Evolutionary conservation across 2,329 filamentous ascomycete species (phyloP).

Genomic region (Berkeleyomyces basicola): DNA sequence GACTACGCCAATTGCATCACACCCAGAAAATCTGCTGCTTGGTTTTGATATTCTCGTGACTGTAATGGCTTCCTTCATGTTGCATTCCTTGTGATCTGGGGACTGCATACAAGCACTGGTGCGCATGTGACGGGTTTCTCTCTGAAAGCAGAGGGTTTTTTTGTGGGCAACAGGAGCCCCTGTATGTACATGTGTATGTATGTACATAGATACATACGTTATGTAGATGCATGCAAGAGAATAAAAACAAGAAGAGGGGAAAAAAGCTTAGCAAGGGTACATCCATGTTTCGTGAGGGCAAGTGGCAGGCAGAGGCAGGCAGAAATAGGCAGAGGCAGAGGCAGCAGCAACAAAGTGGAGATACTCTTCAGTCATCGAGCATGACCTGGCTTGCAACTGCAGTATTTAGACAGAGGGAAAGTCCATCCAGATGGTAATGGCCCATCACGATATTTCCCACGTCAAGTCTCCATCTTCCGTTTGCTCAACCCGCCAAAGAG

Average conservation of each 20-base stretch:
- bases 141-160: neutral
- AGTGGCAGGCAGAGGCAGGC: neutral
- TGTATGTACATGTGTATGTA: too few relatives aligned
- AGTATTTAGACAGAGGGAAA: neutral
- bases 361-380: neutral
- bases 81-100: neutral
- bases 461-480: neutral
- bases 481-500: neutral
- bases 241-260: neutral
- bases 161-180: neutral
- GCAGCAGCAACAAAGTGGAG: neutral
- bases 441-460: neutral
- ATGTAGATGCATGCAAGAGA: too few relatives aligned
- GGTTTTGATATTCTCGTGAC: neutral
- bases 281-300: neutral
- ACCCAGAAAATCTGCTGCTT: neutral
- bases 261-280: neutral
- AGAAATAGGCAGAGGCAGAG: neutral
- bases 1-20: neutral
- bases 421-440: neutral
- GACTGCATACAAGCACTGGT: neutral
- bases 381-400: neutral
- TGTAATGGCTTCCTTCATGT: neutral
- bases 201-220: too few relatives aligned
- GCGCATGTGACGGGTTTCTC: too few relatives aligned